A percentile compares a stretch with the other conserved stretches of the same genome.
Evolutionary conservation across 345 rosid species (phyloP).

Genomic region (Bruguiera parviflora): DNA sequence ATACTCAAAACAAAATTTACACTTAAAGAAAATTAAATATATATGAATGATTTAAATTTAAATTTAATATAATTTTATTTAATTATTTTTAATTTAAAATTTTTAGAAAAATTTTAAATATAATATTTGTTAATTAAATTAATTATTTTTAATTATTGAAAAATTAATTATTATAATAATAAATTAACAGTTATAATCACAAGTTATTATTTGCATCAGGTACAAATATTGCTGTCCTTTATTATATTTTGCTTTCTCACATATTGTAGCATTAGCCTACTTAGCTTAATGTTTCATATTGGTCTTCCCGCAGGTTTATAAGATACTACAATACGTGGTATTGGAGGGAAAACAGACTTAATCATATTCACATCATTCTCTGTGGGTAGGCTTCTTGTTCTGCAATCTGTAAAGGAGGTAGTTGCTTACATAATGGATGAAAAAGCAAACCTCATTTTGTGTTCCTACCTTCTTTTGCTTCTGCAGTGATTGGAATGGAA

Average conservation of each 20-base stretch:
- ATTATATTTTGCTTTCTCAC: not conserved
- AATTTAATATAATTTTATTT: too few species aligned
- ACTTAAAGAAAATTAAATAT: too few species aligned
- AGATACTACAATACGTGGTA: conserved; percentile 65
- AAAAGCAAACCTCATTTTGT: conserved; percentile 4
- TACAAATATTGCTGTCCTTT: conserved; percentile 13
- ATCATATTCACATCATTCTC: conserved; percentile 60
- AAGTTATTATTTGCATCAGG: conserved; percentile 35
- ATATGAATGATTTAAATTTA: too few species aligned
- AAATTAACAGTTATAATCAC: too few species aligned
- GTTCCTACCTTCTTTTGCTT: conserved; percentile 2
- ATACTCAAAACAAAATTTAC: too few species aligned
- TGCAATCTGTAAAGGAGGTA: not conserved
- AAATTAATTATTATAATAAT: too few species aligned
- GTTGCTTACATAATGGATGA: not conserved
- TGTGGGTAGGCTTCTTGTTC: conserved; percentile 55
- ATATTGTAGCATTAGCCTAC: not conserved
- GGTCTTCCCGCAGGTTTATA: conserved; percentile 55
- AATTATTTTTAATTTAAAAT: too few species aligned
- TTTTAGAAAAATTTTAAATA: too few species aligned
- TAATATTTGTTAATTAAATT: too few species aligned
- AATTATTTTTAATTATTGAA: too few species aligned
- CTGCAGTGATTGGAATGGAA: conserved; percentile 92
- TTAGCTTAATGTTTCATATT: conserved; percentile 5
- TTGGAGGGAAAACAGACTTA: conserved; percentile 64